Evolutionary conservation across 352 stramenopile species (phyloP), one percentile per base, ranked within the genome.

Genomic region (Phytopythium sindhum): DNA sequence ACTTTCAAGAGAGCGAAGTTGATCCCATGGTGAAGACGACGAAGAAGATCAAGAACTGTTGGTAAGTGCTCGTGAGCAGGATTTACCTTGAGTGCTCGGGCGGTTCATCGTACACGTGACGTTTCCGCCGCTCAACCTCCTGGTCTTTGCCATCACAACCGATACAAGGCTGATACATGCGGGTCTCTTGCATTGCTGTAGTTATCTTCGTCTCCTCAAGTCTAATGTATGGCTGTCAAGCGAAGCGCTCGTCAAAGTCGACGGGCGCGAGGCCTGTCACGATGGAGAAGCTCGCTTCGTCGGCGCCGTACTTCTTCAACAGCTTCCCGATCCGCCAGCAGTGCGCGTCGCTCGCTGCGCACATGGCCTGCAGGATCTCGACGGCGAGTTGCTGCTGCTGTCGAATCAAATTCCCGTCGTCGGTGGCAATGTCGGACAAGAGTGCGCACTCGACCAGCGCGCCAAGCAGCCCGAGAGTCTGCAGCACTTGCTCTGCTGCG

Each of bases 401-500:
- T 0, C 21, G 39, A 19, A 21, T 35, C 21, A 12, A 6, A 7
- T 47, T 31, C 33, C 15, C 33, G 15, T 9, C 31, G 0, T 45
- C 33, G 0, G 26, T 6, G 3, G 53, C n/a, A 4, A 5, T 4
- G 17, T 35, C 35, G 33, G 1, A 0, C 23, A 5, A 2, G 24
- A 54, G 47, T 14, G 47, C 47, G 47, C 23, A 4, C 12, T 23
- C 47, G 7, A 48, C 53, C 12, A 91, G 67, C n/a, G 72, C 69
- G 35, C 84, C 62, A 14, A 88, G 55, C 66, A 89, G 70, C 12
- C 72, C 68, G n/a, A 91, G 63, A 7, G 74, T 78, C 64, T 91
- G 80, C 17, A 82, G 63, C 17, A 89, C 60, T 10, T 75, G 61
- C n/a, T 65, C 69, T 0, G 69, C 66, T n/a, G 61, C 65, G 1